phyloP scores from a whole-genome alignment of 306 rosid genomes.

The Luffa aegyptiaca region DNA sequence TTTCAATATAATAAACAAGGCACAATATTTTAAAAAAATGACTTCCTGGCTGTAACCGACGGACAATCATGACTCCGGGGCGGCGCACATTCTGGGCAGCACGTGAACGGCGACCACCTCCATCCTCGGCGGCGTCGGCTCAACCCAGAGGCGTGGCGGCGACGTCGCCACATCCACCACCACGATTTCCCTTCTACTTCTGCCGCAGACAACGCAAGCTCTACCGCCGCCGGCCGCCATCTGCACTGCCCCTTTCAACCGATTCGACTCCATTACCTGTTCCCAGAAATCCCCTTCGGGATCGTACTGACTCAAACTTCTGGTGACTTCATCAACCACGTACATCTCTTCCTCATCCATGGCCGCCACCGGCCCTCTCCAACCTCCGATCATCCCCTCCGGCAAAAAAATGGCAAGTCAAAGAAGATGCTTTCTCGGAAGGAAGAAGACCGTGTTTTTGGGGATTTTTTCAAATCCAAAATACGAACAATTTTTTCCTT shows the following conservation, averaged over 20 bases:
- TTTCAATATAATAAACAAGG: not conserved
- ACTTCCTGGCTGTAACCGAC: not conserved
- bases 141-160: slow-evolving; percentile 25
- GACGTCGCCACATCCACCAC: slow-evolving; percentile 40
- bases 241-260: slow-evolving; percentile 55
- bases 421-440: too few species aligned
- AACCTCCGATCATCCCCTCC: slow-evolving; percentile 64
- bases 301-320: slow-evolving; percentile 34
- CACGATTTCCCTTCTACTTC: slow-evolving; percentile 21
- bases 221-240: slow-evolving; percentile 44
- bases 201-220: slow-evolving; percentile 42
- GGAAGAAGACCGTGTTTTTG: too few species aligned
- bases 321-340: slow-evolving; percentile 52
- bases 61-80: not conserved
- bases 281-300: slow-evolving; percentile 44
- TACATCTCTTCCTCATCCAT: slow-evolving; percentile 67
- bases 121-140: slow-evolving; percentile 42
- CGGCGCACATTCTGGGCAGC: slow-evolving; percentile 50
- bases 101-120: slow-evolving; percentile 56
- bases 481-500: too few species aligned
- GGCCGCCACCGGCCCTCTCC: slow-evolving; percentile 86
- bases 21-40: not conserved
- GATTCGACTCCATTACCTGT: slow-evolving; percentile 23
- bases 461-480: too few species aligned
- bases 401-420: slow-evolving; percentile 21